Evolutionary conservation across 805 yeast species (phyloP).

Genomic region (Wickerhamomyces queroliae): DNA sequence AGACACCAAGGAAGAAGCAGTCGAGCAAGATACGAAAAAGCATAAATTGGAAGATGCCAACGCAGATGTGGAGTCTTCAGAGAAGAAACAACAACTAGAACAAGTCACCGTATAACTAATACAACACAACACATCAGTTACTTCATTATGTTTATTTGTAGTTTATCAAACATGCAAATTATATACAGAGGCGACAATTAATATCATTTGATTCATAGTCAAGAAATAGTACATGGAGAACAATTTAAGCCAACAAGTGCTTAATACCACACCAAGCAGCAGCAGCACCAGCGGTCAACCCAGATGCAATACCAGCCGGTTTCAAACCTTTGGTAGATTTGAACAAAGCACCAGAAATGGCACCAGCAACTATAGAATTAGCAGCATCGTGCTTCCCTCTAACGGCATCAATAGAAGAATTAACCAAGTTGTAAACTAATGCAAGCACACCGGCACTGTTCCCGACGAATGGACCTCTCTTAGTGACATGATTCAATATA

Average conservation of each 20-base stretch:
- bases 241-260: conserved; percentile 17
- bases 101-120: background rate
- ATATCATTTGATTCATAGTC: background rate
- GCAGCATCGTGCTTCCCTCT: conserved; percentile 87
- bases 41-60: conserved; percentile 1
- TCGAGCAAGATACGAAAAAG: conserved; percentile 7
- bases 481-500: conserved; percentile 83
- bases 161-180: background rate
- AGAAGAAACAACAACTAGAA: conserved; percentile 2
- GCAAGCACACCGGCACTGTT: conserved; percentile 95
- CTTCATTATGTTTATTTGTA: background rate
- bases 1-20: background rate
- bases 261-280: conserved; percentile 90
- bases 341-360: conserved; percentile 86
- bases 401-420: conserved; percentile 68
- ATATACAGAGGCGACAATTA: background rate
- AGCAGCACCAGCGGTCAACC: conserved; percentile 81
- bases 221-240: background rate
- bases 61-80: conserved; percentile 9
- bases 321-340: conserved; percentile 77
- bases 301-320: conserved; percentile 87
- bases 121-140: background rate
- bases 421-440: conserved; percentile 77
- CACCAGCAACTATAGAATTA: conserved; percentile 87
- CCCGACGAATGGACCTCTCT: conserved; percentile 94